Evolutionary conservation across 176 grass and related monocot species (phyloP).

Genomic region (Avena eriantha): DNA sequence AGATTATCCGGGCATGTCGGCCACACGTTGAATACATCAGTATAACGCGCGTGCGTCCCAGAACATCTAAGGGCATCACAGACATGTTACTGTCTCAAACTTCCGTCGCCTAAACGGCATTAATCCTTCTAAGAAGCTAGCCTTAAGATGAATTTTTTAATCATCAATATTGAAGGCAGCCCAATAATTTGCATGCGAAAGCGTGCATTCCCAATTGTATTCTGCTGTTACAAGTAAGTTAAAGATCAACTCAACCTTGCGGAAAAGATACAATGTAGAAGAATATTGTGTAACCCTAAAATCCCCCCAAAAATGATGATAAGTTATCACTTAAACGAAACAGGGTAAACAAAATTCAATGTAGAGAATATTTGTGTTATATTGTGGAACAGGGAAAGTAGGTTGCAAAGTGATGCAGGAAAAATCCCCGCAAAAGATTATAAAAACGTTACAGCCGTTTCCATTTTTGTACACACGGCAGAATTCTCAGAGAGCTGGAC

Average conservation of each 20-base stretch:
- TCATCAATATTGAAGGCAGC: neutral
- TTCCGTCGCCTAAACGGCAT: no score
- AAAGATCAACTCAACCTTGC: neutral
- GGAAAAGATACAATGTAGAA: neutral
- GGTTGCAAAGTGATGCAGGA: neutral
- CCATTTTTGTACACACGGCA: conserved; percentile 53
- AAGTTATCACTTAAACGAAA: neutral
- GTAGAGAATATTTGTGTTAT: no score
- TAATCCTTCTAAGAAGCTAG: no score
- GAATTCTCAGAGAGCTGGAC: conserved; percentile 38
- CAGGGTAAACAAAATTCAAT: neutral
- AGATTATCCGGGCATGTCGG: conserved; percentile 67
- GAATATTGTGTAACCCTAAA: neutral
- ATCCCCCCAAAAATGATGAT: neutral
- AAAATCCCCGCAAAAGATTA: neutral
- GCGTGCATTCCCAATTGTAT: neutral
- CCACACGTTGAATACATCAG: neutral
- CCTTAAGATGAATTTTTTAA: no score
- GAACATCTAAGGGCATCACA: no score
- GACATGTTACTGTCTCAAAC: no score
- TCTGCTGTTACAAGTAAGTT: neutral
- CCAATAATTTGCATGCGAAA: neutral
- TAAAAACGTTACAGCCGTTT: neutral
- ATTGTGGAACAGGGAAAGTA: neutral
- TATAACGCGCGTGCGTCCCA: no score